Evolutionary conservation across 192 early-diverging fungal species (phyloP).

Genomic region (Martensiomyces pterosporus): DNA sequence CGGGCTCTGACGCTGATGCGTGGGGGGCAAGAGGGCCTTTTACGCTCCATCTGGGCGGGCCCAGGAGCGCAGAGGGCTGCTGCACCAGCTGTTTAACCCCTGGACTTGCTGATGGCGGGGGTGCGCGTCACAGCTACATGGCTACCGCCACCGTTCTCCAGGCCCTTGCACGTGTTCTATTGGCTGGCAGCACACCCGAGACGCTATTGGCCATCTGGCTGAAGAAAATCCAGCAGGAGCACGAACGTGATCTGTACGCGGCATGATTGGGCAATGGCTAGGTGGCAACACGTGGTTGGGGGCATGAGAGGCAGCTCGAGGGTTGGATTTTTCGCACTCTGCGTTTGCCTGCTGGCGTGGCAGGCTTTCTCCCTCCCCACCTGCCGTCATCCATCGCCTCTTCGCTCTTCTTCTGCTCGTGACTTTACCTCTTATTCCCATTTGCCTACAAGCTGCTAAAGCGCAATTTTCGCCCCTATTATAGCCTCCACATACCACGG

Average conservation of each 20-base stretch:
- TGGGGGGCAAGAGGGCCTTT: too few relatives aligned
- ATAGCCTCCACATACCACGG: too few relatives aligned
- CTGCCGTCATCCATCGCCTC: not conserved
- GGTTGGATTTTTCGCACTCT: conserved; percentile 10
- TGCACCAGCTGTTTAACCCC: too few relatives aligned
- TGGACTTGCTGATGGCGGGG: too few relatives aligned
- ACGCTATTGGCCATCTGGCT: not conserved
- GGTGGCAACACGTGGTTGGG: conserved; percentile 41
- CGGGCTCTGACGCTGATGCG: too few relatives aligned
- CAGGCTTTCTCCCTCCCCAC: not conserved
- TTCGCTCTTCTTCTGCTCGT: conserved; percentile 1
- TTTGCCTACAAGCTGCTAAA: too few relatives aligned
- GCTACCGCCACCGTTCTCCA: too few relatives aligned
- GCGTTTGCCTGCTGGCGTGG: conserved; percentile 1
- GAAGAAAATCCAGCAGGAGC: conserved; percentile 24
- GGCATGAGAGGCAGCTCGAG: too few relatives aligned
- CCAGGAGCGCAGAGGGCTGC: too few relatives aligned
- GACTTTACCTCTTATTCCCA: conserved; percentile 14
- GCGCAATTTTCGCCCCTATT: conserved; percentile 7
- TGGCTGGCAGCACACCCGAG: not conserved
- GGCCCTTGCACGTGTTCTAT: conserved; percentile 6
- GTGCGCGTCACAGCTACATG: too few relatives aligned
- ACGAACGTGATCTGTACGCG: conserved; percentile 23
- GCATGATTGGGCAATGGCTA: conserved; percentile 18
- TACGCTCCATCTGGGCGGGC: too few relatives aligned